These are phyloP conservation scores for Lathyrus oleraceus DNA, from an alignment of 306 rosid species.

Conservation along the genomic window DNA sequence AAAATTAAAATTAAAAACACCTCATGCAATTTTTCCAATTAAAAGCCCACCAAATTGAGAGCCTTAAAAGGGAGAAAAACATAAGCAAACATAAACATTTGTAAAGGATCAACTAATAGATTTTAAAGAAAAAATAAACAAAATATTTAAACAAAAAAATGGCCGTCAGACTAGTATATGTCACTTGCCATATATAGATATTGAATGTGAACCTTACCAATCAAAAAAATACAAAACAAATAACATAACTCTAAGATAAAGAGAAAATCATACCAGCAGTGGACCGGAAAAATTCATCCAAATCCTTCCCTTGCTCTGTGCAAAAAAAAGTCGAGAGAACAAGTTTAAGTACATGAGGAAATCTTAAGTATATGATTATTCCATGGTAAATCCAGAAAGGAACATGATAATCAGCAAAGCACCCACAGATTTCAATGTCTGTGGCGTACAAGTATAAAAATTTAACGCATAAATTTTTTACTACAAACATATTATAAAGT, in stretches of 20 bases:
- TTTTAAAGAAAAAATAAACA: not conserved
- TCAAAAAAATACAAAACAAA: not conserved
- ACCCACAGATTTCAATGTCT: not conserved
- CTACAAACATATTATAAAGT: not conserved
- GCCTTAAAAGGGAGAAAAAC: not conserved
- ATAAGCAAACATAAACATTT: conserved; percentile 2
- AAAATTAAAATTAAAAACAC: not conserved
- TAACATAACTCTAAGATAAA: not conserved
- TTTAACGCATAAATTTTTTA: not conserved
- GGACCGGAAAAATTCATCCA: conserved; percentile 83
- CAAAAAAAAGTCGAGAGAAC: conserved; percentile 33
- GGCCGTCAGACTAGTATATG: not conserved
- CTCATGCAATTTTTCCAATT: not conserved
- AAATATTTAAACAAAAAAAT: not conserved
- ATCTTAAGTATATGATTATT: not conserved
- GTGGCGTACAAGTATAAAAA: not conserved
- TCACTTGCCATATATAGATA: not conserved
- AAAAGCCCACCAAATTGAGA: not conserved
- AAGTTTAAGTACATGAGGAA: conserved; percentile 20
- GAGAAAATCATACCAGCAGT: conserved; percentile 62
- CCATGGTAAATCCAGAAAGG: not conserved
- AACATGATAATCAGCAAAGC: not conserved
- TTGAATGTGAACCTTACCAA: conserved; percentile 1
- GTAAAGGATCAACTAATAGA: not conserved
- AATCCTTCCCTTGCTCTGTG: conserved; percentile 77